Evolutionary conservation across 257 asterid genomes (phyloP), one percentile per base, ranked within the genome.

Genomic region (Parsonsia alboflavescens): DNA sequence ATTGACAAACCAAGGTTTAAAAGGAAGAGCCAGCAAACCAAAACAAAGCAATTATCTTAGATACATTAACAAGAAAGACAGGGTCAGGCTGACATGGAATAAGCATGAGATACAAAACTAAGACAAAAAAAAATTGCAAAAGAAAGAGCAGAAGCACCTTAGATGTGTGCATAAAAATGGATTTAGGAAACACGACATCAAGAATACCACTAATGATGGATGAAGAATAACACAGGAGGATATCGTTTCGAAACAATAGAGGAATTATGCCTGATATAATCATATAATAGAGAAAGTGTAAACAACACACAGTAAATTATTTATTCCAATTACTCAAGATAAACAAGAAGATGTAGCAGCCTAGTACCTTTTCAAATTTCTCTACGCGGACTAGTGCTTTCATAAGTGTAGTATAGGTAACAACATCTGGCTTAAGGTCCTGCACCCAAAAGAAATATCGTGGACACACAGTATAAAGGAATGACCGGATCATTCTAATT

Each of bases 331-430:
- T 70, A 74, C 57, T 72, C 67, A 33, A 56, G 22, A 36, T 56
- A 72, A 56, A 65, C 28, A 63, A 61, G 3, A 45, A 4, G 44
- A 39, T 4, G 50, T 22, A 17, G 63, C 58, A 26, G 3, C 8
- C 33, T 10, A 49, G 26, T 73, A 91, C 98, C 98, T 87, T 86
- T 54, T 90, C 96, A 48, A 84, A 94, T 72, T 89, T 92, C 91
- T 94, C 97, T 49, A 87, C 96, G 16, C 97, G 97, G 75, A 94
- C 81, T 75, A 94, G 79, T n/a, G 91, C 85, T 86, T 94, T 94
- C 97, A 94, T 94, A 77, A 94, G 96, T 26, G 99, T 94, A 76
- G 99, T 94, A 84, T 92, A 92, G 21, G 97, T 92, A 61, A 94
- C 91, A 76, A 92, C 97, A 73, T 94, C 98, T 28, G 97, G 91